Conservation (phyloP, 2,329 filamentous ascomycete species). For the Trichoderma aggressivum region DNA sequence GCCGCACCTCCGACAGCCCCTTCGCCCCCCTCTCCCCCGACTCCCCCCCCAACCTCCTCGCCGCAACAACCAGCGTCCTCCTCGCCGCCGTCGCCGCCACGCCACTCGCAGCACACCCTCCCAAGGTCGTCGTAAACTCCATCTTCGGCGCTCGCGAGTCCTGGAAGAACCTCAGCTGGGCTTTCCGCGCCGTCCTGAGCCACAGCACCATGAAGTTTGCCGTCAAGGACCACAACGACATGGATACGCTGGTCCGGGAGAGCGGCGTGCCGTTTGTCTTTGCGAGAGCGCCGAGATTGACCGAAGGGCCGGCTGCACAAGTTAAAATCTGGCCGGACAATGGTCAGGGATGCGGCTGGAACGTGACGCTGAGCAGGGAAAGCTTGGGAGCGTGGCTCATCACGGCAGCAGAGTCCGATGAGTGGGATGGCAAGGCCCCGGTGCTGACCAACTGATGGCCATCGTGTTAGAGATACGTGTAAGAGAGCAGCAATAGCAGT, state of each 20-base stretch:
- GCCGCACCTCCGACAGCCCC: constrained; percentile 44
- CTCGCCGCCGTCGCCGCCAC: constrained; percentile 37
- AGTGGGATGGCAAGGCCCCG: constrained; percentile 43
- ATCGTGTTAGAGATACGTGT: background rate
- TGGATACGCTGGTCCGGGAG: constrained; percentile 41
- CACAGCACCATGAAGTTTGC: constrained; percentile 44
- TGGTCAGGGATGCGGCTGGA: constrained; percentile 40
- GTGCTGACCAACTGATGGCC: constrained; percentile 43
- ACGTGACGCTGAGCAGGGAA: constrained; percentile 35
- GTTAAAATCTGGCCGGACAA: constrained; percentile 41
- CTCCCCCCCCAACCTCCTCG: constrained; percentile 45
- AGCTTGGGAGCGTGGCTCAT: constrained; percentile 47
- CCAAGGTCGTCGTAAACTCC: constrained; percentile 48
- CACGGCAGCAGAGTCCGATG: constrained; percentile 37
- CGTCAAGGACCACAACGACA: constrained; percentile 45
- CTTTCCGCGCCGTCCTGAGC: constrained; percentile 44
- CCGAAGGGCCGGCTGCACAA: constrained; percentile 34
- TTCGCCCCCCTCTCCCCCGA: constrained; percentile 41
- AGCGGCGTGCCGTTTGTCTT: constrained; percentile 36
- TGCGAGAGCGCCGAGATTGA: constrained; percentile 43
- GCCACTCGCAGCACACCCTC: constrained; percentile 19
- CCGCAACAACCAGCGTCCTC: constrained; percentile 38
- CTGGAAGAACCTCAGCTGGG: constrained; percentile 38
- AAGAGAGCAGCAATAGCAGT: background rate
- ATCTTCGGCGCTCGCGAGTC: constrained; percentile 49